These are phyloP conservation scores for Dendrocalamus latiflorus DNA, from an alignment of 202 grass and related monocot genomes.

Conservation along the genomic window DNA sequence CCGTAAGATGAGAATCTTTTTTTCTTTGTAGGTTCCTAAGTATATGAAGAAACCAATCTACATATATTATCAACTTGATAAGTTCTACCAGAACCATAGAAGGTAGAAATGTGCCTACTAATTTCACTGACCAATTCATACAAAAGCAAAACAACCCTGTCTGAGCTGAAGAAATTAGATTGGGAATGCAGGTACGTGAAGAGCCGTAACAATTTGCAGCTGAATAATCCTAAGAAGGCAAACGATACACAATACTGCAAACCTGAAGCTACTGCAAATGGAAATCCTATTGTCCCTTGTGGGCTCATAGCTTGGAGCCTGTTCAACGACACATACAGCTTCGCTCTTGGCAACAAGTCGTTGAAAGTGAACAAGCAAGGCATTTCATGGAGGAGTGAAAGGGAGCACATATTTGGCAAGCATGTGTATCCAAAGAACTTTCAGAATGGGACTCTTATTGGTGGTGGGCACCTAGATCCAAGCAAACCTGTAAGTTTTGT, in stretches of 20 bases:
- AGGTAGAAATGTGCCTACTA: conserved; percentile 32
- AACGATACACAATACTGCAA: conserved; percentile 22
- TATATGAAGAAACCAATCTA: conserved; percentile 58
- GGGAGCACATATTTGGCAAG: conserved; percentile 44
- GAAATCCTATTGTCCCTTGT: conserved; percentile 43
- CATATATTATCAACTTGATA: conserved; percentile 71
- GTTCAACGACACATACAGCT: conserved; percentile 70
- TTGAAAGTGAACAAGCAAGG: conserved; percentile 46
- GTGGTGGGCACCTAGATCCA: conserved; percentile 46
- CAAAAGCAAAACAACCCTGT: background rate
- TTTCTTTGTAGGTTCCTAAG: conserved; percentile 45
- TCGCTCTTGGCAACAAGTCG: conserved; percentile 14
- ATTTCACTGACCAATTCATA: background rate
- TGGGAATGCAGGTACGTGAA: conserved; percentile 40
- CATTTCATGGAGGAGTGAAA: conserved; percentile 62
- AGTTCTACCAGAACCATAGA: conserved; percentile 76
- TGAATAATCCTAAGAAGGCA: conserved; percentile 8
- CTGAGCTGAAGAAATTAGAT: background rate
- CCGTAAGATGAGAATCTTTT: background rate
- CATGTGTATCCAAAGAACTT: conserved; percentile 62
- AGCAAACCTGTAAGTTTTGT: conserved; percentile 37
- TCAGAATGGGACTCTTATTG: no score
- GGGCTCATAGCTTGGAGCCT: conserved; percentile 69
- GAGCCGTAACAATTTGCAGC: conserved; percentile 46
- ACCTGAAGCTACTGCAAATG: conserved; percentile 43